These are phyloP conservation scores for Phytopythium sindhum DNA, from an alignment of 352 stramenopile genomes.

Conservation along the genomic window DNA sequence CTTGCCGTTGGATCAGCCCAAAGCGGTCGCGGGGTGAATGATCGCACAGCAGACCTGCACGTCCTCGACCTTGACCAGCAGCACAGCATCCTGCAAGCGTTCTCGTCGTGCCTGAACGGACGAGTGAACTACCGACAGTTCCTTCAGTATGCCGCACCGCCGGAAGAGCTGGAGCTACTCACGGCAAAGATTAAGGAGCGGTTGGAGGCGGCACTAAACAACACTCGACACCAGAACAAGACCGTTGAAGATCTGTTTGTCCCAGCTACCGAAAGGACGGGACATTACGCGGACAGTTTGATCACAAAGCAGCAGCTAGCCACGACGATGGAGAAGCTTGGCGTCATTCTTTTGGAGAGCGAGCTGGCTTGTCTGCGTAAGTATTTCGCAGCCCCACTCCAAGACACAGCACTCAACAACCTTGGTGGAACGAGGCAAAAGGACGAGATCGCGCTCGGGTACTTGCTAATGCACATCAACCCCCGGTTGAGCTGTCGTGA, in stretches of 20 bases:
- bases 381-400: conserved; percentile 14
- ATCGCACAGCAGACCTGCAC: conserved; percentile 36
- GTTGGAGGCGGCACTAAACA: conserved; percentile 22
- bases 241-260: conserved; percentile 37
- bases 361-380: conserved; percentile 22
- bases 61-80: conserved; percentile 71
- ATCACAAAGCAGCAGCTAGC: conserved; percentile 8
- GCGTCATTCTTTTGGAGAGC: conserved; percentile 31
- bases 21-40: conserved; percentile 23
- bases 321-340: conserved; percentile 22
- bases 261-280: background rate
- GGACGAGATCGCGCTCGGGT: conserved; percentile 33
- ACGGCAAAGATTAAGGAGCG: conserved; percentile 60
- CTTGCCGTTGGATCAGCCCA: conserved; percentile 41
- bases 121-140: conserved; percentile 76
- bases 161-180: conserved; percentile 53
- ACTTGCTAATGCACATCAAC: conserved; percentile 55
- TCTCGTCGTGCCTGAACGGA: conserved; percentile 55
- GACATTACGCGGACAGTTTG: conserved; percentile 16
- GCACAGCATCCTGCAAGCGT: conserved; percentile 55
- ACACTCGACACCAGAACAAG: conserved; percentile 23
- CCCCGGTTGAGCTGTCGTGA: conserved; percentile 43
- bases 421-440: background rate
- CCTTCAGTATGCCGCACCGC: conserved; percentile 43
- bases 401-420: background rate